Conservation (phyloP, 345 rosid genomes). For the Capsella bursapastoris region DNA sequence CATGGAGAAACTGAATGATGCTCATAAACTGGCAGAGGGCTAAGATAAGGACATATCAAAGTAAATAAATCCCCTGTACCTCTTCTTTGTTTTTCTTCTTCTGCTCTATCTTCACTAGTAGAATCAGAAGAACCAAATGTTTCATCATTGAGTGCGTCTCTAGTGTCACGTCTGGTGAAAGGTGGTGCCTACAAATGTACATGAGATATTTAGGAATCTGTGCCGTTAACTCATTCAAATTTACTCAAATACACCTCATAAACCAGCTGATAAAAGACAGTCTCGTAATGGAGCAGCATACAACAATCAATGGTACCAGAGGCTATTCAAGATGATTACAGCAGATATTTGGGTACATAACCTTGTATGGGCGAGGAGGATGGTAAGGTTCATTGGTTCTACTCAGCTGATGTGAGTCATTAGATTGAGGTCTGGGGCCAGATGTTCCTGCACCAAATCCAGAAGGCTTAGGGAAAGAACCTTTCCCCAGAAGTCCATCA, state of each 20-base stretch:
- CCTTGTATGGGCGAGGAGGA: constrained; percentile 97
- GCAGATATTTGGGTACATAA: constrained; percentile 40
- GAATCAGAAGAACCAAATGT: constrained; percentile 90
- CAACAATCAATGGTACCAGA: constrained; percentile 13
- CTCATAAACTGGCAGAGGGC: constrained; percentile 35
- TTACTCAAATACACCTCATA: constrained; percentile 11
- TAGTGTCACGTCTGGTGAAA: constrained; percentile 64
- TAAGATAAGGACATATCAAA: constrained; percentile 1
- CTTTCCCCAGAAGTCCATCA: constrained; percentile 98
- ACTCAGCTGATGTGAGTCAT: constrained; percentile 66
- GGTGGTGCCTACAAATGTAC: constrained; percentile 69
- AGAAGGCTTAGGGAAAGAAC: constrained; percentile 85
- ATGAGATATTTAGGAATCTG: constrained; percentile 31
- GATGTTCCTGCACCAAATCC: constrained; percentile 66
- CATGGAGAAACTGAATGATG: constrained; percentile 24
- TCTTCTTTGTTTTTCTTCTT: constrained; percentile 96
- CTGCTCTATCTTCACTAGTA: constrained; percentile 84
- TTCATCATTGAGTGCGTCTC: constrained; percentile 83
- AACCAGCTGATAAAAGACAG: constrained; percentile 29
- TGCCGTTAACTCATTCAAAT: constrained; percentile 17
- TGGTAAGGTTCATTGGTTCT: constrained; percentile 87
- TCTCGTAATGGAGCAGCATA: constrained; percentile 28
- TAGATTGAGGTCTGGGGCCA: constrained; percentile 63
- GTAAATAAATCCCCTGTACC: constrained; percentile 52
- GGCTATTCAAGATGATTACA: constrained; percentile 22